Conservation (phyloP, 169 alveolate species). For the Plasmodium malariae region DNA sequence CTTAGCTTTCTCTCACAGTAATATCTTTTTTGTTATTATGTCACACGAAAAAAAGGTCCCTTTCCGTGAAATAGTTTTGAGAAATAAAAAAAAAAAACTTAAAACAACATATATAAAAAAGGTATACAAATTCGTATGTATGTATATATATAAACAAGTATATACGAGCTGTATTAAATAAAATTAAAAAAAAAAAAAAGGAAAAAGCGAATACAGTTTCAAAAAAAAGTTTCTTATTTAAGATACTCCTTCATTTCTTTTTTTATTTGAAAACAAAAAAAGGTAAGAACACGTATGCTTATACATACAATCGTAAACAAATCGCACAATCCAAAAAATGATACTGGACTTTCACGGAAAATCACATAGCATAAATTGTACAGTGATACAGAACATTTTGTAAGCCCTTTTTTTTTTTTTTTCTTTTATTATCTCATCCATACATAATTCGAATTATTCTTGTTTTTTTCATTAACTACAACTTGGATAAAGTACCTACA, state of each 20-base stretch:
- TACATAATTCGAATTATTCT: slow-evolving; percentile 23
- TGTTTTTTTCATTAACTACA: slow-evolving; percentile 56
- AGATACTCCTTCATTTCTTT: slow-evolving; percentile 24
- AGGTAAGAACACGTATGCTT: not conserved
- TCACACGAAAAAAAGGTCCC: too few species aligned
- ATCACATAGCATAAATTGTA: not conserved
- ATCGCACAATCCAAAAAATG: not conserved
- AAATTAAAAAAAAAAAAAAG: not conserved
- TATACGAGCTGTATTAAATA: not conserved
- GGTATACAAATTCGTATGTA: not conserved
- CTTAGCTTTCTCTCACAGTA: too few species aligned
- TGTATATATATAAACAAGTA: not conserved
- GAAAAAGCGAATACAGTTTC: not conserved
- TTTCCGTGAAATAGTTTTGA: too few species aligned
- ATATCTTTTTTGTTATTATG: too few species aligned
- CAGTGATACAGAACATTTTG: not conserved
- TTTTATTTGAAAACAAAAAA: slow-evolving; percentile 21
- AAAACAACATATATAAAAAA: not conserved
- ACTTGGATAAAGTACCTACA: slow-evolving; percentile 60
- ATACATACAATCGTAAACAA: not conserved
- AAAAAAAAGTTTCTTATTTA: not conserved
- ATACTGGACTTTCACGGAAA: too few species aligned
- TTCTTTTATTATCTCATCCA: slow-evolving; percentile 29
- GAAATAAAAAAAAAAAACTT: too few species aligned
- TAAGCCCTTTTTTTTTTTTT: not conserved